A percentile compares a stretch with the other conserved stretches of the same genome.
phyloP scores from a whole-genome alignment of 768 basidiomycete genomes.

The Trametes sanguinea region DNA sequence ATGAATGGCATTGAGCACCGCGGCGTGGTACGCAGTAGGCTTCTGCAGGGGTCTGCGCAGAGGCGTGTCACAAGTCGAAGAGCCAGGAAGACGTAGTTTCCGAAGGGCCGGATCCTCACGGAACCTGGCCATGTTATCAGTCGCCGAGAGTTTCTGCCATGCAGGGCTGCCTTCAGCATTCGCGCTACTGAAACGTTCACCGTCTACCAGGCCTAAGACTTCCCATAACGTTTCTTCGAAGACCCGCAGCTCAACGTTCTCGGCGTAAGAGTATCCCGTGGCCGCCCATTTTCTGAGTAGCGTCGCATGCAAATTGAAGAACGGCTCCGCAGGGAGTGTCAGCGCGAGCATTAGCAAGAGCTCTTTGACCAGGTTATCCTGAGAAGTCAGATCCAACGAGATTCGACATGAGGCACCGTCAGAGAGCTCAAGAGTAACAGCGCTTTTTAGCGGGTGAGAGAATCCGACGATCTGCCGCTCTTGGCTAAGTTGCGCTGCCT shows the following conservation, averaged over 20 bases:
- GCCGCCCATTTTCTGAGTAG: slow-evolving; percentile 64
- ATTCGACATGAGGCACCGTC: slow-evolving; percentile 50
- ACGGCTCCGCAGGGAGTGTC: slow-evolving; percentile 54
- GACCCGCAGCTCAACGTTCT: slow-evolving; percentile 57
- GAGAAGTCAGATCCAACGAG: slow-evolving; percentile 57
- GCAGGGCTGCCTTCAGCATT: slow-evolving; percentile 27
- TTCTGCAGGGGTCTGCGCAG: slow-evolving; percentile 4
- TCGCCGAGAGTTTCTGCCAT: slow-evolving; percentile 53
- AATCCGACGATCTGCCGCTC: slow-evolving; percentile 41
- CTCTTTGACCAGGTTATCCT: slow-evolving; percentile 55
- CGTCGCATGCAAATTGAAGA: slow-evolving; percentile 54
- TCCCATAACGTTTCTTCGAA: slow-evolving; percentile 54
- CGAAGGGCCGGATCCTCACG: slow-evolving; percentile 61
- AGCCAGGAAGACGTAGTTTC: slow-evolving; percentile 42
- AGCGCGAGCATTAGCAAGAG: slow-evolving; percentile 66
- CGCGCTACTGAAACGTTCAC: background rate
- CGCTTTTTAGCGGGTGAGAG: slow-evolving; percentile 50
- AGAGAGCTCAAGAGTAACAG: slow-evolving; percentile 53
- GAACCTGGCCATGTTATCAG: slow-evolving; percentile 49
- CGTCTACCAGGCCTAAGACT: slow-evolving; percentile 41
- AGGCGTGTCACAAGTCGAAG: background rate
- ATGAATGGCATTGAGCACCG: slow-evolving; percentile 75
- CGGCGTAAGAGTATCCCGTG: slow-evolving; percentile 42
- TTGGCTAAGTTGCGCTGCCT: background rate
- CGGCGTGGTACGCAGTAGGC: slow-evolving; percentile 52